A percentile compares a stretch with the other conserved stretches of the same genome.
Evolutionary conservation across 1,284 basidiomycete species (phyloP).

Genomic region (Amylostereum chailletii): DNA sequence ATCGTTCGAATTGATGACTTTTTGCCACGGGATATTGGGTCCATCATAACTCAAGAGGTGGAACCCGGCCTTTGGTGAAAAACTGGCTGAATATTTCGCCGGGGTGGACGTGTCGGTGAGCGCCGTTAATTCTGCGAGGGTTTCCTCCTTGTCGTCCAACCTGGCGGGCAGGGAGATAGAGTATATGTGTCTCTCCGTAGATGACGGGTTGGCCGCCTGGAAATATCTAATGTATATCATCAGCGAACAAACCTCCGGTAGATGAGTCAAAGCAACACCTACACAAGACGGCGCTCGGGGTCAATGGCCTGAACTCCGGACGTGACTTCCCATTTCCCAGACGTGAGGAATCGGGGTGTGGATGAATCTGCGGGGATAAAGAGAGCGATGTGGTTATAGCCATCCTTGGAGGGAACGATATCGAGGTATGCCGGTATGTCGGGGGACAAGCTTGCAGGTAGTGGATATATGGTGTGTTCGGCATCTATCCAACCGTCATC

Average conservation of each 20-base stretch:
- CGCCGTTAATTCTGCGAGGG: slow-evolving; percentile 32
- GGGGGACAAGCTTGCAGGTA: slow-evolving; percentile 36
- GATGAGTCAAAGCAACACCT: slow-evolving; percentile 21
- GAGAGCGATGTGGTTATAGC: slow-evolving; percentile 85
- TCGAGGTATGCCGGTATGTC: slow-evolving; percentile 71
- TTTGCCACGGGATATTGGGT: slow-evolving; percentile 84
- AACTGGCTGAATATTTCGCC: slow-evolving; percentile 60
- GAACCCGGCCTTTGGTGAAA: slow-evolving; percentile 80
- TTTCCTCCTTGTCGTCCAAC: neutral
- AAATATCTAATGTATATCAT: slow-evolving; percentile 59
- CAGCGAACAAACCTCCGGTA: too few relatives aligned
- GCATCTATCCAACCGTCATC: slow-evolving; percentile 92
- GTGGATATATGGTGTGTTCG: slow-evolving; percentile 53
- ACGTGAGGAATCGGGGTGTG: slow-evolving; percentile 76
- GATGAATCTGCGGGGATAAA: slow-evolving; percentile 69
- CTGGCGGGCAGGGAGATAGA: slow-evolving; percentile 55
- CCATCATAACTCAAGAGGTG: slow-evolving; percentile 79
- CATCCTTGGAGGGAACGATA: slow-evolving; percentile 70
- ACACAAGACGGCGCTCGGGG: slow-evolving; percentile 61
- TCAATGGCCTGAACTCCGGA: slow-evolving; percentile 70
- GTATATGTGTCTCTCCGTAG: slow-evolving; percentile 80
- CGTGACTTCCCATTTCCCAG: slow-evolving; percentile 86
- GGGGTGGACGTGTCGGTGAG: slow-evolving; percentile 61
- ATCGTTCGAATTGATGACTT: slow-evolving; percentile 58
- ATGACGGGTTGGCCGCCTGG: slow-evolving; percentile 75